These are phyloP conservation scores for Entamoeba invadens DNA, from an alignment of 208 protist species.

Conservation along the genomic window DNA sequence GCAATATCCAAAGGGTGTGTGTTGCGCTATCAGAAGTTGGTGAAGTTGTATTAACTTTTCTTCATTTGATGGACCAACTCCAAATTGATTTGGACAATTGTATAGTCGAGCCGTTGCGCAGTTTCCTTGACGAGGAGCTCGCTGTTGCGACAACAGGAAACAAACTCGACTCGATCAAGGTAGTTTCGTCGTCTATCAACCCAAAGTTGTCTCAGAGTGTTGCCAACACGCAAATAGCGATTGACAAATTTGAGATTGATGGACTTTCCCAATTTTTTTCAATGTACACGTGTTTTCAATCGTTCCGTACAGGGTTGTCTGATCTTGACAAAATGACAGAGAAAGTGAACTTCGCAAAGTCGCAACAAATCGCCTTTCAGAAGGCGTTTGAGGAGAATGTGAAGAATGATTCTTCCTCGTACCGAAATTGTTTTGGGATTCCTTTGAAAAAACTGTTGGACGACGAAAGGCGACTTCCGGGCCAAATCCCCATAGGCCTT, in stretches of 20 bases:
- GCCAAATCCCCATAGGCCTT: not conserved
- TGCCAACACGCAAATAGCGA: not conserved
- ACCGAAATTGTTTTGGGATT: not conserved
- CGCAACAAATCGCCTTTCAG: not conserved
- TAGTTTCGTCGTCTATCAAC: not conserved
- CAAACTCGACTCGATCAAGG: not conserved
- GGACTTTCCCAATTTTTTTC: not conserved
- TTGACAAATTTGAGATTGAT: not conserved
- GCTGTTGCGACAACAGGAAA: not conserved
- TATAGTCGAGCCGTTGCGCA: not conserved
- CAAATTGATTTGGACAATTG: not conserved
- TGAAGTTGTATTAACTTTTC: not conserved
- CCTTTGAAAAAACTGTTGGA: not conserved
- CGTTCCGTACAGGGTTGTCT: not conserved
- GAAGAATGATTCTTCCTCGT: not conserved
- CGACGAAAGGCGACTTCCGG: not conserved
- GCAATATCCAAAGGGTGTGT: not conserved
- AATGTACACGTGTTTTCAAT: not conserved
- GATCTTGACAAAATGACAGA: not conserved
- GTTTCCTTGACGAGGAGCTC: not conserved
- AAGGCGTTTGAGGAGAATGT: not conserved
- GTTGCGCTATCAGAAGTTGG: not conserved
- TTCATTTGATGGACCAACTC: not conserved
- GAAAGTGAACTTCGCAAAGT: not conserved
- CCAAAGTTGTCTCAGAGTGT: not conserved